phyloP scores from a whole-genome alignment of 768 basidiomycete genomes.

The Galerina sulciceps region DNA sequence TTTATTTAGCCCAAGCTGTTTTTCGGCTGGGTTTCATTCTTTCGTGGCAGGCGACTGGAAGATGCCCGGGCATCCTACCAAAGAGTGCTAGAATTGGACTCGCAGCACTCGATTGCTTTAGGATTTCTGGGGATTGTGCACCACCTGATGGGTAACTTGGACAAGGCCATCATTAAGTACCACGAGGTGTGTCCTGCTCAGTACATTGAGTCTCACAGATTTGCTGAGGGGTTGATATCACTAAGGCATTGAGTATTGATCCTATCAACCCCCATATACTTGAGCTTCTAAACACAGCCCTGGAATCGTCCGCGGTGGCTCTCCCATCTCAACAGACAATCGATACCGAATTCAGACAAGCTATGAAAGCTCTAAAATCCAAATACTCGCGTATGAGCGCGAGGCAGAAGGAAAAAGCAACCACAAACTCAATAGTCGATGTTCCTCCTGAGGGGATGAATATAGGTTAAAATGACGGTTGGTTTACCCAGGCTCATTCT shows the following conservation, averaged over 20 bases:
- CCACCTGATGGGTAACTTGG: conserved; percentile 73
- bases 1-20: background rate
- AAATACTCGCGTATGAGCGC: conserved; percentile 33
- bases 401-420: conserved; percentile 34
- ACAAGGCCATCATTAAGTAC: conserved; percentile 86
- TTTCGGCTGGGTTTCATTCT: background rate
- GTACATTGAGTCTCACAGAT: conserved; percentile 77
- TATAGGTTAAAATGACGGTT: conserved; percentile 17
- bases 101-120: conserved; percentile 80
- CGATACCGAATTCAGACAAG: conserved; percentile 32
- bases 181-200: conserved; percentile 84
- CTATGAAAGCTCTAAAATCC: conserved; percentile 31
- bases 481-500: background rate
- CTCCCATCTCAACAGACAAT: conserved; percentile 19
- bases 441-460: conserved; percentile 25
- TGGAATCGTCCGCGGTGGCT: conserved; percentile 50
- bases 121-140: conserved; percentile 90
- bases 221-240: conserved; percentile 32
- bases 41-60: conserved; percentile 44
- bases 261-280: conserved; percentile 83
- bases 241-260: conserved; percentile 77
- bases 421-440: conserved; percentile 18
- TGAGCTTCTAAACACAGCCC: conserved; percentile 80
- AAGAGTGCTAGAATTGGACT: conserved; percentile 84
- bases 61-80: conserved; percentile 78